Base-by-base conservation (phyloP, 805 yeast genomes). In the Candida endomychidarum region DNA sequence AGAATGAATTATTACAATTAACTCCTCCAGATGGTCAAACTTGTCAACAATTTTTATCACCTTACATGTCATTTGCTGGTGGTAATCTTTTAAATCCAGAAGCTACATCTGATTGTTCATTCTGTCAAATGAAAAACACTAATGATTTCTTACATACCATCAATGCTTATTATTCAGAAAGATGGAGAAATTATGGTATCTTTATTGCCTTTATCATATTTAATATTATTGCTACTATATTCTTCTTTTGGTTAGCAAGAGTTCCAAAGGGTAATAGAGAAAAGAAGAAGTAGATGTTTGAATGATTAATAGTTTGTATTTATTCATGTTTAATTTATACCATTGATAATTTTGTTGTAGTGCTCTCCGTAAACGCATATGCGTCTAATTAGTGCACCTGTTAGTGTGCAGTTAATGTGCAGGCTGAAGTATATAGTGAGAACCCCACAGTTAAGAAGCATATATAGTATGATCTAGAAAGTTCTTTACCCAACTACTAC, bases 101-200 rank as follows among this genome's bases (percentile, higher is more conserved):
- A 32, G 69, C 80, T 7, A 77, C 86, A 11, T 51, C 63, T 1
- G 42, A 53, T 10, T 87, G 96, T 65, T 48, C 61, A 8, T 83
- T 65, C 65, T 87, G 96, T 63, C 63, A 78, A 25, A 66, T 76
- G 52, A 49, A 62, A 10, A 50, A 58, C 14, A 85, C 91, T 18
- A 79, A 86, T 57, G 70, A 65, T 4, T 88, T 68, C 59, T 75
- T 88, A 61, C 61, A 56, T 1, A 37, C 62, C 23, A 57, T 75
- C 39, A 60, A 67, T 41, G 68, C 83, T 10, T 39, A 61, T 2
- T 73, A 67, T 52, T 57, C 61, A n/a, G 65, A 77, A 52, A 77
- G 80, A 64, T 79, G 86, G 86, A 77, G 85, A 71, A 76, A 81
- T 54, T 70, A 70, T 48, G 86, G 86, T 51, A 69, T 80, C 48